phyloP scores from a whole-genome alignment of 2,329 filamentous ascomycete genomes.

The Phialophora tarda region DNA sequence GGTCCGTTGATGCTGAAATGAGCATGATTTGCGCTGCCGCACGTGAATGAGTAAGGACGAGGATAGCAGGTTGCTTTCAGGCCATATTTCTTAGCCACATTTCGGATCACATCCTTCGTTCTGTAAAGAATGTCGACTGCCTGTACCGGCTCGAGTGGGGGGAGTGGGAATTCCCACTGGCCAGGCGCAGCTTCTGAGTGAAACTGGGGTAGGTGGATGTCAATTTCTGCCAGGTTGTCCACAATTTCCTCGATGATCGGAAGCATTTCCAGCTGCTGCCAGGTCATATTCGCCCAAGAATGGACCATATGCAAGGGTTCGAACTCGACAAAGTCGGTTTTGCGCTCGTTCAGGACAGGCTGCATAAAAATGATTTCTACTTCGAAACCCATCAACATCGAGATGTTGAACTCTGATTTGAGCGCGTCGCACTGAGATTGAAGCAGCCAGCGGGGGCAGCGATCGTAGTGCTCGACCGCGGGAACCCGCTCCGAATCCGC shows the following conservation, averaged over 20 bases:
- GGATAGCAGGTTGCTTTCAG: conserved; percentile 75
- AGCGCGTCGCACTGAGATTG: conserved; percentile 61
- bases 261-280: conserved; percentile 62
- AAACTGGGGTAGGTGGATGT: conserved; percentile 72
- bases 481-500: conserved; percentile 48
- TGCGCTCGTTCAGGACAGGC: conserved; percentile 45
- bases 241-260: conserved; percentile 70
- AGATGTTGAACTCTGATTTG: conserved; percentile 57
- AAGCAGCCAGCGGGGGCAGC: conserved; percentile 71
- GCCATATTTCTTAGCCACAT: conserved; percentile 66
- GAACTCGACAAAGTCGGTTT: conserved; percentile 43
- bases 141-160: conserved; percentile 65
- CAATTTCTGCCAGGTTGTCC: conserved; percentile 63
- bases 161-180: conserved; percentile 78
- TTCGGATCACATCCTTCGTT: conserved; percentile 70
- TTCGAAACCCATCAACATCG: conserved; percentile 76
- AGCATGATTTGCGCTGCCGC: conserved; percentile 71
- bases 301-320: conserved; percentile 66
- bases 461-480: conserved; percentile 30
- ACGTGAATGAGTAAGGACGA: conserved; percentile 64
- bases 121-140: conserved; percentile 75
- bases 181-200: conserved; percentile 75
- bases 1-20: conserved; percentile 69
- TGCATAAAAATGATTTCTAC: conserved; percentile 77
- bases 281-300: conserved; percentile 71